Base-by-base conservation (phyloP, 345 rosid species). In the Brassica juncea region DNA sequence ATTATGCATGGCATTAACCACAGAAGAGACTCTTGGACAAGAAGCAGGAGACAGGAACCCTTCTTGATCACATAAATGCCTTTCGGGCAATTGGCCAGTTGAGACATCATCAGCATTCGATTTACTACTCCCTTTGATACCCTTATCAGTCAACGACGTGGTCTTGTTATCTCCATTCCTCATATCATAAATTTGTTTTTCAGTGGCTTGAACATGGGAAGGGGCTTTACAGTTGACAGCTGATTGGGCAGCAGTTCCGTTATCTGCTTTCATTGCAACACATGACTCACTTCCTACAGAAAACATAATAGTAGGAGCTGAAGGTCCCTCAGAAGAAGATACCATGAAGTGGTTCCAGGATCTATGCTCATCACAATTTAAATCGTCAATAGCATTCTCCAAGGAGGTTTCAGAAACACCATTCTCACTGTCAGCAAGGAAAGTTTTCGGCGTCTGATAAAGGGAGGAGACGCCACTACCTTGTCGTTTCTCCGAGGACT, bases 1-100 rank as follows among this genome's bases (percentile, higher is more conserved):
- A 78, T 85, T 87, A 79, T 81, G 87, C 89, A 90, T 80, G 42
- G 93, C 80, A 72, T 82, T 77, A 79, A 91, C 81, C 58, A 91
- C 77, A 8, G 74, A 72, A 77, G 81, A 37, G 4, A 81, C 74
- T 49, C 83, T 86, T 14, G 73, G 73, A 76, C 87, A 85, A 79
- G 87, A 79, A 64, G 90, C 85, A 3, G 84, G 77, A 64, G 66
- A 28, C 37, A 60, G 15, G 23, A 62, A 68, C 52, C 62, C 71
- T 74, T 66, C 79, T 35, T 81, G 80, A 70, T 68, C 58, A 37
- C 79, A 68, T 27, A 73, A 39, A 69, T 68, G 44, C 47, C 19
- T 61, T 49, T 74, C 78, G 54, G 82, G 75, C 68, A 78, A 61
- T 34, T 52, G 59, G 21, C 47, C 79, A 35, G 75, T 70, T 54